Base-by-base conservation (phyloP, 805 yeast genomes). In the Clavispora carvajalis region DNA sequence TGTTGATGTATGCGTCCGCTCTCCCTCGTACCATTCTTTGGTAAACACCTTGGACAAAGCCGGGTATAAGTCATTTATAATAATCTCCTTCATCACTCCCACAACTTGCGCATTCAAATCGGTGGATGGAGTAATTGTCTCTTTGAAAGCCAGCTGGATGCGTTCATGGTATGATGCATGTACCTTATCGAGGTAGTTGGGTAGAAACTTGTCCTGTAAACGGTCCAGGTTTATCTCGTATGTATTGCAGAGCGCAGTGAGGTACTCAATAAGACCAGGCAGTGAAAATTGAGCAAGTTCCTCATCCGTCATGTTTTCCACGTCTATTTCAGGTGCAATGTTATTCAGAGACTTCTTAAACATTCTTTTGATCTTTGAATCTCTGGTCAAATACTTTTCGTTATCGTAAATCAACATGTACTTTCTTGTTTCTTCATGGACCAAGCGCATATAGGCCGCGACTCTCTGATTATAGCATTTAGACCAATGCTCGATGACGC, bases 171-270 rank as follows among this genome's bases (percentile, higher is more conserved):
- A 67, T 24, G 48, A 54, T 2, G 74, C 59, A 16, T 74, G 76
- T 31, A 88, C 85, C 39, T 76, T 73, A 13, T 72, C 71, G 39
- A 73, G 70, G 60, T 85, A 84, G 41, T 71, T 75, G 31, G 80
- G 81, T 29, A 82, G 72, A 33, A 87, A 84, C 53, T 79, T 69
- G n/a, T 76, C 78, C 17, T 78, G 76, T 51, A 82, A 74, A 43
- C 82, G 73, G 36, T 77, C 77, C 5, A 83, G 73, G 41, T 85
- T 80, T 18, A 85, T 83, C 47, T 85, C 93, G 60, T 85, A 95
- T 50, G 90, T 93, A 60, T 88, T 88, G 2, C 90, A 91, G 13
- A 86, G 71, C 0, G 95, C 95, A 12, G 85, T 76, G 38, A 85
- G 62, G 60, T 88, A 88, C 54, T 88, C 96, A 29, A 82, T 70